Base-by-base conservation (phyloP, 2,329 filamentous ascomycete genomes). In the Macrophomina phaseolina region DNA sequence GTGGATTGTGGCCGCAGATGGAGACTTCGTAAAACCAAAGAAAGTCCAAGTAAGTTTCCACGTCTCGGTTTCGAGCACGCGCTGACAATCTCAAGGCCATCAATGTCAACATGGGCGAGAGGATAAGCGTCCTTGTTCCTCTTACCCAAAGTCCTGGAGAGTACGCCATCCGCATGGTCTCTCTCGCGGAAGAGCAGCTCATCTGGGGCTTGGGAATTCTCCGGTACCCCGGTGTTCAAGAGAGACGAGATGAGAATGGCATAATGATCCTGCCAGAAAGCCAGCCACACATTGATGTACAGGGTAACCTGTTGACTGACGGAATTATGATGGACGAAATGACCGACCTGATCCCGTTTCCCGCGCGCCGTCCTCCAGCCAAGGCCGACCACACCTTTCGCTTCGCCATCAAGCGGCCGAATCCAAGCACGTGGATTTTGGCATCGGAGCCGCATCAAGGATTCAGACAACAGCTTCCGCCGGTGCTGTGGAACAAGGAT, bases 1-100 rank as follows among this genome's bases (percentile, higher is more conserved):
- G 75, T 86, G 80, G 77, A 78, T 87, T 4, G 86, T 85, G 69
- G 83, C 83, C 49, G 81, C 85, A 62, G 86, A 87, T 67, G 85
- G 83, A 2, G 76, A 81, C 8, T 87, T 86, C 72, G 83, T 88
- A 63, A 75, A 82, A 68, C 86, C 86, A 2, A 78, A 83, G 62
- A 78, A 78, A 4, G 83, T 84, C 1, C 79, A 87, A 12, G 51
- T 53, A 53, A 12, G 32, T 9, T 18, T 53, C 6, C 12, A 3
- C 5, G 4, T 11, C 30, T 12, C 16, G 7, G 7, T 36, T 5
- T 7, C 14, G 2, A n/a, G 7, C 12, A 8, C 1, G 6, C 14
- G 30, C 51, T 53, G 32, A 53, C 16, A 8, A 5, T 3, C 16
- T 34, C 30, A n/a, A 53, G 51, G 81, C 80, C 9, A 74, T 87